A percentile compares a stretch with the other conserved stretches of the same genome.
phyloP scores from a whole-genome alignment of 768 basidiomycete species.

The Rubroboletus satanas region DNA sequence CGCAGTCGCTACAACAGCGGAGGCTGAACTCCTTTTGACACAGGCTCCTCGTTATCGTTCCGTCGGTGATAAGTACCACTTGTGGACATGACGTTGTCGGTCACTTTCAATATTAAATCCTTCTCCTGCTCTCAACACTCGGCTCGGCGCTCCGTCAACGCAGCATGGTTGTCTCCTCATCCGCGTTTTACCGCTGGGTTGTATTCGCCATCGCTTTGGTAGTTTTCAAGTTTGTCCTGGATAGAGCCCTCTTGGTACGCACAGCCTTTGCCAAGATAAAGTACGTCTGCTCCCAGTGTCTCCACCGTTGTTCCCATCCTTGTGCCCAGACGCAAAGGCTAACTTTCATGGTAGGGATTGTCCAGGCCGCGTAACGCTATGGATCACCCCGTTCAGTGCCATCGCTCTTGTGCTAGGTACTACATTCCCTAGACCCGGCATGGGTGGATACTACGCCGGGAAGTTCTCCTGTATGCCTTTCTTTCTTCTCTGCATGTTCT shows the following conservation, averaged over 20 bases:
- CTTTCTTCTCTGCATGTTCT: too few relatives aligned
- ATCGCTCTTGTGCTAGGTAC: conserved; percentile 25
- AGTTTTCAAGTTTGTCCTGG: conserved; percentile 2
- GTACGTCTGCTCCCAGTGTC: conserved; percentile 1
- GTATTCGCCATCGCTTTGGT: conserved; percentile 2
- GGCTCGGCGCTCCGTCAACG: neutral
- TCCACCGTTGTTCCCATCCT: neutral
- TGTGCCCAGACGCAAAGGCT: neutral
- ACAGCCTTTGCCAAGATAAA: conserved; percentile 17
- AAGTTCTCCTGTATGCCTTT: conserved; percentile 35
- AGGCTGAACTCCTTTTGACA: neutral
- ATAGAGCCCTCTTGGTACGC: conserved; percentile 5
- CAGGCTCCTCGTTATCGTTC: neutral
- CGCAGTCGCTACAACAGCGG: neutral
- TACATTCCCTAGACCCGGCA: conserved; percentile 34
- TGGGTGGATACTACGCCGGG: conserved; percentile 32
- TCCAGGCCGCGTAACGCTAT: conserved; percentile 20
- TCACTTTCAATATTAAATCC: neutral
- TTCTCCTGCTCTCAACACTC: too few relatives aligned
- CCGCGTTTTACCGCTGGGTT: conserved; percentile 8
- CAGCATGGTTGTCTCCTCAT: conserved; percentile 4
- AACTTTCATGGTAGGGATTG: conserved; percentile 6
- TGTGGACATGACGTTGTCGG: neutral
- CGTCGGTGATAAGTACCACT: neutral
- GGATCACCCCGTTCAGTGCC: conserved; percentile 34